Conservation (phyloP, 2,329 filamentous ascomycete genomes). For the Verticillium zaregamsianum region DNA sequence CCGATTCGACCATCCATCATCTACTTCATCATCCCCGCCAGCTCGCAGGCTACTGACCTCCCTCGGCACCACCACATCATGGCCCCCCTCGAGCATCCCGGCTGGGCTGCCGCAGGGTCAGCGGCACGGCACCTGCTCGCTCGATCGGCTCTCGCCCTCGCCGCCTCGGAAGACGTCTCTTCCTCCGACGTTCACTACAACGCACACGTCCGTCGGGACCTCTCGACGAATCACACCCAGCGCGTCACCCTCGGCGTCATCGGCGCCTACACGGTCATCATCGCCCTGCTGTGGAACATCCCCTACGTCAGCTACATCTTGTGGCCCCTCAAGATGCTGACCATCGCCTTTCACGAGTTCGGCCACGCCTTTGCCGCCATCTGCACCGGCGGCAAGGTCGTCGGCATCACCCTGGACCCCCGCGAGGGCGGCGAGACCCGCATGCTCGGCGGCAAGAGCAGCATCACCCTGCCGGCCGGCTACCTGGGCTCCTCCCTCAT, state of each 20-base stretch:
- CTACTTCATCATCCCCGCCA: too few relatives aligned
- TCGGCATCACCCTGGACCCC: slow-evolving; percentile 70
- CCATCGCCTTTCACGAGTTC: slow-evolving; percentile 80
- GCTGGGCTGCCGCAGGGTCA: background rate
- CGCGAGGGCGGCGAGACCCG: slow-evolving; percentile 75
- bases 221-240: slow-evolving; percentile 61
- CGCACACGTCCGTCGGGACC: slow-evolving; percentile 42
- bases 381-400: slow-evolving; percentile 68
- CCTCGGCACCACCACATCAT: background rate
- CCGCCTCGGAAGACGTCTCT: background rate
- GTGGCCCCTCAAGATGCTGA: slow-evolving; percentile 85
- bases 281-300: slow-evolving; percentile 75
- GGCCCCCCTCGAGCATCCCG: background rate
- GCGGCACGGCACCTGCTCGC: background rate
- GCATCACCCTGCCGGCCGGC: slow-evolving; percentile 70
- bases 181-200: slow-evolving; percentile 2
- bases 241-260: slow-evolving; percentile 68
- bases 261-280: slow-evolving; percentile 62
- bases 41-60: background rate
- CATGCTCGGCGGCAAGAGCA: slow-evolving; percentile 67
- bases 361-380: slow-evolving; percentile 70
- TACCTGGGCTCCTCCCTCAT: slow-evolving; percentile 76
- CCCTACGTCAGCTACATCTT: slow-evolving; percentile 70
- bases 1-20: too few relatives aligned
- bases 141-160: background rate